Evolutionary conservation across 345 rosid genomes (phyloP).

Genomic region (Hypericum androsaemum): DNA sequence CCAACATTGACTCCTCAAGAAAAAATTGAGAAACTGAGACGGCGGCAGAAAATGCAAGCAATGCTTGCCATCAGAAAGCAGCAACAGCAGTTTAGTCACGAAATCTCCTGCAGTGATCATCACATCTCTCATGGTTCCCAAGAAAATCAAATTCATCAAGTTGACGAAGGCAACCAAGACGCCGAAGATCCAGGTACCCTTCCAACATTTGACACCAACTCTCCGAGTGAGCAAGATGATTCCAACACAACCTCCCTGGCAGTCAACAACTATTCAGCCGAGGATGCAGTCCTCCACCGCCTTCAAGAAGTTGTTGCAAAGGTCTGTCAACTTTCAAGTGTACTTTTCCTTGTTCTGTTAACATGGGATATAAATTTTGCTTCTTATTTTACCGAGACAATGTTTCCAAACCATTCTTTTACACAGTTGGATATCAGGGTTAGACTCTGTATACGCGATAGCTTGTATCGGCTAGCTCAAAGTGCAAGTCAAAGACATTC

Average conservation of each 20-base stretch:
- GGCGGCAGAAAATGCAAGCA: slow-evolving; percentile 96
- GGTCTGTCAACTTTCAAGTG: slow-evolving; percentile 33
- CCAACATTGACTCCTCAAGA: slow-evolving; percentile 88
- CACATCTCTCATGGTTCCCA: slow-evolving; percentile 29
- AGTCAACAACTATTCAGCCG: slow-evolving; percentile 36
- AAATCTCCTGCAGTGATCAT: slow-evolving; percentile 31
- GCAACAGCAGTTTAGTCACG: slow-evolving; percentile 55
- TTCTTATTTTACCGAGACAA: slow-evolving; percentile 12
- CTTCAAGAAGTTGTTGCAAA: slow-evolving; percentile 70
- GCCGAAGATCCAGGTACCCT: slow-evolving; percentile 30
- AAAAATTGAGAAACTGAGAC: slow-evolving; percentile 81
- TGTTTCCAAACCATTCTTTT: slow-evolving; percentile 19
- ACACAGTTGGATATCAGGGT: slow-evolving; percentile 58
- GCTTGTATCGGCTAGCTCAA: slow-evolving; percentile 94
- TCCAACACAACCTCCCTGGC: slow-evolving; percentile 35
- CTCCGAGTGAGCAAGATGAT: slow-evolving; percentile 49
- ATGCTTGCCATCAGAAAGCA: slow-evolving; percentile 90
- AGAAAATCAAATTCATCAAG: slow-evolving; percentile 38
- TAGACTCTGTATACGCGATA: slow-evolving; percentile 77
- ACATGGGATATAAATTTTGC: too few relatives aligned
- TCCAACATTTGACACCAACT: slow-evolving; percentile 47
- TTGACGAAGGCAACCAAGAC: slow-evolving; percentile 36
- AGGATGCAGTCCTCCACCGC: slow-evolving; percentile 43
- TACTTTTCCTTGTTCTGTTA: too few relatives aligned
- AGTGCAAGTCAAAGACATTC: slow-evolving; percentile 71